Evolutionary conservation across 345 rosid species (phyloP), one percentile per base, ranked within the genome.

Genomic region (Gossypium thurberi): DNA sequence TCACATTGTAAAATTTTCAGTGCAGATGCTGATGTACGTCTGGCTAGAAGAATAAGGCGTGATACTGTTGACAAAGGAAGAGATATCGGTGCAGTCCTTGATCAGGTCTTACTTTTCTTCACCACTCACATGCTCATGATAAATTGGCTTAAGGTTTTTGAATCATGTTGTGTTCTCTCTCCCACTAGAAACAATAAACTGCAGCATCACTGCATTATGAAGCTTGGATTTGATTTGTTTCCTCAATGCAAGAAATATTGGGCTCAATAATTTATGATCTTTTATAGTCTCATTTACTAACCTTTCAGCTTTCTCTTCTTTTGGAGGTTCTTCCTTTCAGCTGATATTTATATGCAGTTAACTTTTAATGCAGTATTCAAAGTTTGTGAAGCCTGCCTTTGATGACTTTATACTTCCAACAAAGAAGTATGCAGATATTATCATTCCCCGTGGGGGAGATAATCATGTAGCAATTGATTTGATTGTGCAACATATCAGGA

Each of bases 361-460:
- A 53, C 52, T 71, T 62, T 71, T 85, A 78, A 78, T 87, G 87
- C 99, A 95, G 98, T 95, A 95, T 82, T 95, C 99, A 69, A 95
- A 90, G 73, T 95, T 92, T 84, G 99, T 95, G 78, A 95, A 95
- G 84, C 96, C 99, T 75, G 99, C 99, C 73, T 95, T 95, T 75
- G 98, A 95, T 81, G 99, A 95, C 81, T 95, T 95, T 78, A 90
- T 95, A 76, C 99, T 95, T 78, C 99, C 99, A 26, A 92, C 99
- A n/a, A 95, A 95, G 86, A 95, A 95, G 75, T 89, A 89, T 80
- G 99, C 99, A 2, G 99, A 95, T 82, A 95, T 95, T 74, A 91
- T 95, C 70, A 95, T 95, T 82, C 99, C 99, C 66, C 99, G 99
- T 65, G 99, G 99, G 61, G 99, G 98, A 76, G 98, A 95, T 79